Percentiles rank a stretch among this genome's conserved stretches.
Conservation (phyloP, 2,329 filamentous ascomycete species). For the Fusarium subtropicale region DNA sequence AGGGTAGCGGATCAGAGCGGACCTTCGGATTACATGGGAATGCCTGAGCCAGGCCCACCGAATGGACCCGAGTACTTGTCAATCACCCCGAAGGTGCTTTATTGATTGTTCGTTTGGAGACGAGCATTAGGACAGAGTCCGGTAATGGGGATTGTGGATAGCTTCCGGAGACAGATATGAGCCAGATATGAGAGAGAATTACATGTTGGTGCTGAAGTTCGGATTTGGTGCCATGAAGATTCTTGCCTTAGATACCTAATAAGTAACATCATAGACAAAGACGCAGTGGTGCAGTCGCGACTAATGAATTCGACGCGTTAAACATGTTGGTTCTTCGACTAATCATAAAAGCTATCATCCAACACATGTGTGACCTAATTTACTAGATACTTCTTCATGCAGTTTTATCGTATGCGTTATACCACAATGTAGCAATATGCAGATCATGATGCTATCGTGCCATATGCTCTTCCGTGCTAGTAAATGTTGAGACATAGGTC, state of each 20-base stretch:
- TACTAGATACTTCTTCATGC: too few relatives aligned
- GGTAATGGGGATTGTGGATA: neutral
- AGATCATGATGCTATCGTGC: too few relatives aligned
- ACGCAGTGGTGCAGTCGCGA: too few relatives aligned
- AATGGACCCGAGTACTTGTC: neutral
- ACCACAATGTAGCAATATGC: too few relatives aligned
- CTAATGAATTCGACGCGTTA: too few relatives aligned
- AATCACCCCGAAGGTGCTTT: neutral
- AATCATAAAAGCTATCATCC: too few relatives aligned
- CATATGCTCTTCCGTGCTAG: too few relatives aligned
- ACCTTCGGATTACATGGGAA: neutral
- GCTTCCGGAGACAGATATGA: neutral
- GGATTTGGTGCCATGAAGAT: neutral
- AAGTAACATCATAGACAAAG: too few relatives aligned
- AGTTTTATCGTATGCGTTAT: too few relatives aligned
- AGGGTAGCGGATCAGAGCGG: neutral
- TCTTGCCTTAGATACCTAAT: too few relatives aligned
- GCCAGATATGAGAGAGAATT: neutral
- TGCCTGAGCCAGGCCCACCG: neutral
- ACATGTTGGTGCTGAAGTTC: rapidly evolving
- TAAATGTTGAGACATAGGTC: too few relatives aligned
- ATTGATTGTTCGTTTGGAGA: neutral
- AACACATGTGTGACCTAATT: too few relatives aligned
- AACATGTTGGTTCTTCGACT: rapidly evolving
- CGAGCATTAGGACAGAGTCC: neutral